Conservation (phyloP, 805 yeast species). For the Kodamaea kaohsiungensis region DNA sequence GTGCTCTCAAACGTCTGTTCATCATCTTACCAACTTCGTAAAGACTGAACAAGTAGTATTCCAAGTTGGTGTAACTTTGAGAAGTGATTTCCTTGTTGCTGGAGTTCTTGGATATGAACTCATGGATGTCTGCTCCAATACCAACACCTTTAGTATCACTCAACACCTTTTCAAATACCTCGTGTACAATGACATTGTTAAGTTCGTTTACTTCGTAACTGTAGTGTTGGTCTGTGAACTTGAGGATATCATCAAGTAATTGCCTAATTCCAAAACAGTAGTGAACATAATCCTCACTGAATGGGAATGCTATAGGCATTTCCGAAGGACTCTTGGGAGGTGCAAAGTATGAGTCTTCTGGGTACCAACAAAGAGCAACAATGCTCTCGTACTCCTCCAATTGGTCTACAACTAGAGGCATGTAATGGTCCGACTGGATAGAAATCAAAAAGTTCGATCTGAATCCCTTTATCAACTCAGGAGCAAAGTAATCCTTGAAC, state of each 20-base stretch:
- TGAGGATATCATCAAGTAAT: slow-evolving; percentile 61
- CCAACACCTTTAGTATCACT: slow-evolving; percentile 48
- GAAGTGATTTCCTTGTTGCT: slow-evolving; percentile 87
- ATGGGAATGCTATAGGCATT: slow-evolving; percentile 66
- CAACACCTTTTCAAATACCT: slow-evolving; percentile 67
- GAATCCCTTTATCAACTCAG: slow-evolving; percentile 55
- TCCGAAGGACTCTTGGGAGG: slow-evolving; percentile 47
- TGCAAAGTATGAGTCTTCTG: slow-evolving; percentile 49
- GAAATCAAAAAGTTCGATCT: slow-evolving; percentile 58
- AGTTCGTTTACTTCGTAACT: slow-evolving; percentile 61
- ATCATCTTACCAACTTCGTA: slow-evolving; percentile 59
- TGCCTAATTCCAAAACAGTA: slow-evolving; percentile 75
- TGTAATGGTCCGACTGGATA: slow-evolving; percentile 79
- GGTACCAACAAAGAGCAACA: slow-evolving; percentile 69
- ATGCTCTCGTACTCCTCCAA: slow-evolving; percentile 61
- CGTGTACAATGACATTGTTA: slow-evolving; percentile 57
- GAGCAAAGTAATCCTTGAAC: slow-evolving; percentile 61
- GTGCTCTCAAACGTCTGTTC: slow-evolving; percentile 35
- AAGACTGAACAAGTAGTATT: slow-evolving; percentile 78
- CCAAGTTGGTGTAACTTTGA: slow-evolving; percentile 85
- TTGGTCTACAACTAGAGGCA: slow-evolving; percentile 76
- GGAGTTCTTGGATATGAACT: slow-evolving; percentile 61
- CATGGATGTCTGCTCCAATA: slow-evolving; percentile 58
- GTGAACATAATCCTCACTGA: slow-evolving; percentile 85
- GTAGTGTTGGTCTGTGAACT: slow-evolving; percentile 65